Base-by-base conservation (phyloP, 164 flowering plant genomes). In the Platanus orientalis region DNA sequence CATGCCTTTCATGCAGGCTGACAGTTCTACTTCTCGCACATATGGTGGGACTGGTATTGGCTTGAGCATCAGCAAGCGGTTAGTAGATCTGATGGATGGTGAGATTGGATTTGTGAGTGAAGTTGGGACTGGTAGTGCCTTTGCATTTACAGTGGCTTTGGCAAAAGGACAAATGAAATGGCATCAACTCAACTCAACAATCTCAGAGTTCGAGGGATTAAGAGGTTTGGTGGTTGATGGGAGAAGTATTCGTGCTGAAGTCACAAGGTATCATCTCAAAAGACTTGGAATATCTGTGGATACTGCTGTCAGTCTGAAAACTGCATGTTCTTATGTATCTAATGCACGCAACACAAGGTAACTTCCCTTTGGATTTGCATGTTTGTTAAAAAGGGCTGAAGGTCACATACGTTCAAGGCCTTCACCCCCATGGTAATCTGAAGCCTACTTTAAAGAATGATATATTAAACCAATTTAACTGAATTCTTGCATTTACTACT, bases 11-110 rank as follows among this genome's bases (percentile, higher is more conserved):
- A 79, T 90, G 94, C 98, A 93, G 76, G 98, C 95, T 24, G 98
- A 89, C 66, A 89, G 96, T 74, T 90, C 98, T 17, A 88, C 95
- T 3, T 90, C 98, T 7, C 81, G 98, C 36, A 83, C 75, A 16
- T 83, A 93, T 77, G 98, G 98, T 58, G 98, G 98, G 26, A 90
- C 98, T 17, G 98, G 98, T 16, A 89, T 93, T 59, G 98, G 98
- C 39, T 72, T 93, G 78, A 93, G 97, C 80, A 90, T 93, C 28
- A 82, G 98, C 77, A 87, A 82, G 64, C 69, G 90, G 61, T 70
- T 93, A 70, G 97, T 93, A 60, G 86, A 80, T 27, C 82, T 89
- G 50, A 93, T 93, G 98, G 75, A 76, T 52, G 98, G 98, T 21
- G 96, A 90, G 65, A 89, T 93, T 59, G 97, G 96, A 14, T 90